Evolutionary conservation across 345 rosid genomes (phyloP).

Genomic region (Kernera saxatilis): DNA sequence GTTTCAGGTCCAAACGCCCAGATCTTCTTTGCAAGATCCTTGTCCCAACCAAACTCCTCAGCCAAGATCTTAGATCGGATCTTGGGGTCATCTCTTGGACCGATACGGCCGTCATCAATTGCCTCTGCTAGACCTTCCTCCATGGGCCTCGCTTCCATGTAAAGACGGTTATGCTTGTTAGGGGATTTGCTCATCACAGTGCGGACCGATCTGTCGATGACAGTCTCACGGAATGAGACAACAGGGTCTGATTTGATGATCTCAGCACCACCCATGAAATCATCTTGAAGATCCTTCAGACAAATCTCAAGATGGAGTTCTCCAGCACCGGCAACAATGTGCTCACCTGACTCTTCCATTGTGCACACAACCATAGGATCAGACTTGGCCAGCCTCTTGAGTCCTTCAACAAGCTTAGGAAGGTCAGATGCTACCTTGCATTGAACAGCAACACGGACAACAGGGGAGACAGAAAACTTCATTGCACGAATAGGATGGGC

Average conservation of each 20-base stretch:
- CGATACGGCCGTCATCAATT: slow-evolving; percentile 73
- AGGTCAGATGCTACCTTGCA: slow-evolving; percentile 87
- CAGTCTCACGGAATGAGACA: slow-evolving; percentile 68
- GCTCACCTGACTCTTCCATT: slow-evolving; percentile 80
- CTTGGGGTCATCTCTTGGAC: slow-evolving; percentile 86
- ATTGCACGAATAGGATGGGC: slow-evolving; percentile 89
- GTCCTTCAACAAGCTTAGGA: slow-evolving; percentile 87
- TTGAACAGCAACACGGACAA: slow-evolving; percentile 84
- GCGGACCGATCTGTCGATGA: slow-evolving; percentile 19
- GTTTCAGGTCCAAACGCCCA: slow-evolving; percentile 91
- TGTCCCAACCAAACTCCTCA: slow-evolving; percentile 84
- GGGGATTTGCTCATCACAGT: slow-evolving; percentile 33
- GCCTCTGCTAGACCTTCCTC: slow-evolving; percentile 86
- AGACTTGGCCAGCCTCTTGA: slow-evolving; percentile 74
- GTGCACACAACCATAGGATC: slow-evolving; percentile 85
- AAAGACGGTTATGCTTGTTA: slow-evolving; percentile 67
- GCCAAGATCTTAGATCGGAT: slow-evolving; percentile 62
- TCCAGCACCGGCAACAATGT: slow-evolving; percentile 86
- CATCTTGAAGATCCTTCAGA: slow-evolving; percentile 71
- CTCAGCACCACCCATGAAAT: slow-evolving; percentile 87
- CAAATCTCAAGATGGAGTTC: slow-evolving; percentile 79
- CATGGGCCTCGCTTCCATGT: slow-evolving; percentile 82
- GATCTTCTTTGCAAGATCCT: slow-evolving; percentile 81
- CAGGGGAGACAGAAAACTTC: slow-evolving; percentile 88
- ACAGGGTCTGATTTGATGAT: slow-evolving; percentile 69